phyloP scores from a whole-genome alignment of 257 asterid species.

The Thymus quinquecostatus region DNA sequence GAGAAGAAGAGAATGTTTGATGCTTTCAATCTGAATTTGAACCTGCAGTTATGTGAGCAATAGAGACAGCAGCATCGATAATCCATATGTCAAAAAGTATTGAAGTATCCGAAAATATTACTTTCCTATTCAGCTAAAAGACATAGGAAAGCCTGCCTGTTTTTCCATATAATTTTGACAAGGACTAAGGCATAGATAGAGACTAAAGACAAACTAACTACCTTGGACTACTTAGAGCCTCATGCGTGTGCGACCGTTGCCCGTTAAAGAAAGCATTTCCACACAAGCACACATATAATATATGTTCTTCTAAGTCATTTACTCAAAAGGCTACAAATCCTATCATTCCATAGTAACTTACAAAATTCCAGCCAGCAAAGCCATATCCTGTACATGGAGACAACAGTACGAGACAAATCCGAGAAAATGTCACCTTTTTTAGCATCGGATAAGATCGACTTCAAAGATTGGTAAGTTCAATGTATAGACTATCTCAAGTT shows the following conservation, averaged over 20 bases:
- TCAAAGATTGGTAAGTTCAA: constrained; percentile 8
- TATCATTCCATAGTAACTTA: not conserved
- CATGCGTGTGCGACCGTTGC: not conserved
- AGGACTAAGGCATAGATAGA: constrained; percentile 9
- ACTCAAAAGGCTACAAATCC: too few species aligned
- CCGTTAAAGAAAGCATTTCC: not conserved
- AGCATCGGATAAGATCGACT: constrained; percentile 10
- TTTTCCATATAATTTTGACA: constrained; percentile 1
- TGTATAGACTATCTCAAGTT: not conserved
- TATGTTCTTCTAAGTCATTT: not conserved
- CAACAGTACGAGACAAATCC: not conserved
- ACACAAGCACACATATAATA: not conserved
- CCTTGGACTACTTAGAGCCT: constrained; percentile 27
- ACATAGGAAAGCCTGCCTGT: constrained; percentile 12
- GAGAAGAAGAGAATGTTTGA: constrained; percentile 38
- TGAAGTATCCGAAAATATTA: constrained; percentile 39
- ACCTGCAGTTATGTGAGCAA: constrained; percentile 12
- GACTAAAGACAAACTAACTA: constrained; percentile 22
- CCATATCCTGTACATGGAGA: not conserved
- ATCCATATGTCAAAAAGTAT: constrained; percentile 31
- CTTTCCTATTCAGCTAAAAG: constrained; percentile 1
- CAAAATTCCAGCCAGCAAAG: constrained; percentile 9
- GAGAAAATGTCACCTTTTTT: too few species aligned
- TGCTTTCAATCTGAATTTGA: constrained; percentile 23
- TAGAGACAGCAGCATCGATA: constrained; percentile 36